Evolutionary conservation across 306 rosid species (phyloP).

Genomic region (Gleditsia sinensis): DNA sequence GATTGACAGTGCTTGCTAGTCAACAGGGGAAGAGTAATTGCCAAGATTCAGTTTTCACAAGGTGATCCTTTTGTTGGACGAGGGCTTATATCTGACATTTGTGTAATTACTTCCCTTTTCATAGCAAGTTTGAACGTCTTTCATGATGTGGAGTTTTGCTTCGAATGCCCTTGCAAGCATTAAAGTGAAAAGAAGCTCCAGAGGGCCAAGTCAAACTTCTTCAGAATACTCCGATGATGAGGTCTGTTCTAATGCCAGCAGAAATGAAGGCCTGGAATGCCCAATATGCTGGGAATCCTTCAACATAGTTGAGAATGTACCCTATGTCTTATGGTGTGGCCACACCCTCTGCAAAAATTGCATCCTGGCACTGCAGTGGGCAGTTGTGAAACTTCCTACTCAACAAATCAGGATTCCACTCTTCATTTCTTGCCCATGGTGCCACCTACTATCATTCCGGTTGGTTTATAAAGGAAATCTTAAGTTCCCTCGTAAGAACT

Average conservation of each 20-base stretch:
- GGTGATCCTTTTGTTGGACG: constrained; percentile 26
- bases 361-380: constrained; percentile 83
- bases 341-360: constrained; percentile 88
- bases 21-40: constrained; percentile 6
- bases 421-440: constrained; percentile 85
- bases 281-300: constrained; percentile 90
- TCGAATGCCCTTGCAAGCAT: constrained; percentile 68
- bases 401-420: constrained; percentile 68
- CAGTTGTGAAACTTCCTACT: constrained; percentile 61
- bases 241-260: constrained; percentile 68
- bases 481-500: constrained; percentile 78
- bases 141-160: constrained; percentile 76
- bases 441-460: constrained; percentile 68
- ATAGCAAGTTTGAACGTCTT: constrained; percentile 10
- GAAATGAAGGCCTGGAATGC: constrained; percentile 82
- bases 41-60: constrained; percentile 13
- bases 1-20: constrained; percentile 1
- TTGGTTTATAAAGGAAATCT: constrained; percentile 69
- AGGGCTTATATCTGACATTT: constrained; percentile 27
- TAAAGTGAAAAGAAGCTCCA: constrained; percentile 61
- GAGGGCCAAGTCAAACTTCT: constrained; percentile 42
- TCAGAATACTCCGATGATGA: constrained; percentile 82
- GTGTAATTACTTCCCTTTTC: constrained; percentile 27
- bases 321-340: constrained; percentile 93
- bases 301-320: constrained; percentile 90